phyloP scores from a whole-genome alignment of 2,329 filamentous ascomycete genomes.

The Daldinia sp. region DNA sequence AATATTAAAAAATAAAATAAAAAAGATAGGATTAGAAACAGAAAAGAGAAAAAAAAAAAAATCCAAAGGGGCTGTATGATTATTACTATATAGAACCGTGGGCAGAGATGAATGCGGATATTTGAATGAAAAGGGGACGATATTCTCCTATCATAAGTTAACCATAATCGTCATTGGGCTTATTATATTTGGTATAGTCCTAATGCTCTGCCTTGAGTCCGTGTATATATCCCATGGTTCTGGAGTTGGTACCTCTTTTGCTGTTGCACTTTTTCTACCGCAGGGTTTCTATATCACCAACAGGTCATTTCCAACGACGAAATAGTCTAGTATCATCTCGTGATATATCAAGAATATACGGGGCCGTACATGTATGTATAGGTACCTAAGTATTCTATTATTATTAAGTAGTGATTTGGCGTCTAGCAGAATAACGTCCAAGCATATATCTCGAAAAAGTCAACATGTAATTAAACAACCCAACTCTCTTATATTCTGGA shows the following conservation, averaged over 20 bases:
- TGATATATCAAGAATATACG: not conserved
- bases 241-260: not conserved
- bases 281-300: not conserved
- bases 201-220: not conserved
- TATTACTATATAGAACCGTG: conserved; percentile 10
- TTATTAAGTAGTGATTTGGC: not conserved
- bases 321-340: not conserved
- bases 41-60: not conserved
- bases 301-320: not conserved
- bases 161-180: too few species aligned
- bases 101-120: not conserved
- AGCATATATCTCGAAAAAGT: not conserved
- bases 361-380: not conserved
- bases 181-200: not conserved
- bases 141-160: not conserved
- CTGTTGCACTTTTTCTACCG: not conserved
- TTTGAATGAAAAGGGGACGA: not conserved
- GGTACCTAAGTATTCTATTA: not conserved
- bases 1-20: not conserved
- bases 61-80: not conserved
- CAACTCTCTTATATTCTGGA: not conserved
- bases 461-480: not conserved
- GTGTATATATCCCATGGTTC: not conserved
- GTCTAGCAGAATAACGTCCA: not conserved
- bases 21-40: not conserved